phyloP scores from a whole-genome alignment of 2,329 filamentous ascomycete genomes.

The Fusarium annulatum region DNA sequence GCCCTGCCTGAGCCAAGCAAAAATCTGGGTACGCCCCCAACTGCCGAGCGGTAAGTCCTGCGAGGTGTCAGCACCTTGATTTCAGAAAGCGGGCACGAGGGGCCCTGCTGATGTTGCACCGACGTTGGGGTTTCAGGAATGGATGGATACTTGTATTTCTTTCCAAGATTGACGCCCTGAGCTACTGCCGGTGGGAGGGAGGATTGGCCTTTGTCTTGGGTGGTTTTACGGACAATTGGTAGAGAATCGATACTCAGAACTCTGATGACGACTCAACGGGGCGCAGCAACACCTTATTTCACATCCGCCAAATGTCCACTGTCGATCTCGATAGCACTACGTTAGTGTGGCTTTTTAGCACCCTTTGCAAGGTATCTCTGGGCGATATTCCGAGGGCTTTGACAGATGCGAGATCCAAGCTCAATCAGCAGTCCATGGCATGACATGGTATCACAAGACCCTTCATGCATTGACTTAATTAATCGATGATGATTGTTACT shows the following conservation, averaged over 20 bases:
- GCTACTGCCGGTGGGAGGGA: slow-evolving; percentile 2
- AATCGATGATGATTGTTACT: not conserved
- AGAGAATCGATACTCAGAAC: not conserved
- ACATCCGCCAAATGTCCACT: slow-evolving; percentile 6
- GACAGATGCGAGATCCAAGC: slow-evolving; percentile 33
- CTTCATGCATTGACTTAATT: slow-evolving; percentile 21
- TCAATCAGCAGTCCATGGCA: not conserved
- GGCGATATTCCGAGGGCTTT: slow-evolving; percentile 19
- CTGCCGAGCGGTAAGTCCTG: slow-evolving; percentile 41
- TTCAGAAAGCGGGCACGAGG: slow-evolving; percentile 3
- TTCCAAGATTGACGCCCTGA: slow-evolving; percentile 5
- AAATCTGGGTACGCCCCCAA: slow-evolving; percentile 12
- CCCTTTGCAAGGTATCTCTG: slow-evolving; percentile 18
- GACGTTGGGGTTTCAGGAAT: slow-evolving; percentile 37
- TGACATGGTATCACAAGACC: slow-evolving; percentile 9
- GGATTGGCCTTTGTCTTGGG: not conserved
- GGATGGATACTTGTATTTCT: not conserved
- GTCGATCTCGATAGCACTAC: slow-evolving; percentile 39
- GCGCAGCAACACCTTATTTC: slow-evolving; percentile 37
- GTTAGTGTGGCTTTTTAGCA: slow-evolving; percentile 8
- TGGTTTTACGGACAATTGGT: not conserved
- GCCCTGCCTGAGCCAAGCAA: slow-evolving; percentile 1
- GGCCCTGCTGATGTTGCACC: slow-evolving; percentile 10
- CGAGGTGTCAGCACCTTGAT: slow-evolving; percentile 41
- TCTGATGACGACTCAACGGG: slow-evolving; percentile 33